Evolutionary conservation across 1,139 yeast genomes (phyloP), one percentile per base, ranked within the genome.

Genomic region (Protomyces macrosporus): DNA sequence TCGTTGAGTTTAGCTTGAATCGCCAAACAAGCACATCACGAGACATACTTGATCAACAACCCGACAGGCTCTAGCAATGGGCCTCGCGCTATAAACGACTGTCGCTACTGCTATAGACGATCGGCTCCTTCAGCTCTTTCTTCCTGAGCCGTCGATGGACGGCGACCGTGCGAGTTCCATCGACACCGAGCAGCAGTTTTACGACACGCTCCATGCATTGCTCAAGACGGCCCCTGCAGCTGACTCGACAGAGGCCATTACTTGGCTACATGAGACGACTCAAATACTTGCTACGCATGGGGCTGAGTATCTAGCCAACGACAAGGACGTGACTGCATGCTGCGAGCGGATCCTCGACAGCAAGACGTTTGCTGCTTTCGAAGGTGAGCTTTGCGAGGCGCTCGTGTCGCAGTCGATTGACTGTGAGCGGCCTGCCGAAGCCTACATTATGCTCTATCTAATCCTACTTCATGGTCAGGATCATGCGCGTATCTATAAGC

Each of bases 401-500:
- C 42, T 75, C 42, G 73, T 75, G 35, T 68, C 72, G 3, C 55
- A 69, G 58, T 68, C 23, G 66, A 69, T 45, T 14, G 55, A 53
- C 4, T 32, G 53, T 23, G 64, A 62, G 23, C 45, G 23, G 40
- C n/a, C 50, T 16, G 52, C 64, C n/a, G 53, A 64, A 36, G 45
- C 53, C 16, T 66, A 61, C 30, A 53, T 63, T 16, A 56, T 50
- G 14, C 58, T 54, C 40, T 54, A 50, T 36, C 42, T 84, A 4
- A 69, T 84, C 35, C 72, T 81, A 42, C 74, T 80, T 59, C 83
- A 82, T 66, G 81, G 82, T 42, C 77, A 79, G 59, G 69, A 74
- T 39, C 77, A 82, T 66, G 70, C 76, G 33, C 70, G 76, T 7
- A 75, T 83, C 0, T 70, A 82, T 52, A 79, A 77, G 62, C 73